phyloP scores from a whole-genome alignment of 345 rosid species.

The Geranium brycei region DNA sequence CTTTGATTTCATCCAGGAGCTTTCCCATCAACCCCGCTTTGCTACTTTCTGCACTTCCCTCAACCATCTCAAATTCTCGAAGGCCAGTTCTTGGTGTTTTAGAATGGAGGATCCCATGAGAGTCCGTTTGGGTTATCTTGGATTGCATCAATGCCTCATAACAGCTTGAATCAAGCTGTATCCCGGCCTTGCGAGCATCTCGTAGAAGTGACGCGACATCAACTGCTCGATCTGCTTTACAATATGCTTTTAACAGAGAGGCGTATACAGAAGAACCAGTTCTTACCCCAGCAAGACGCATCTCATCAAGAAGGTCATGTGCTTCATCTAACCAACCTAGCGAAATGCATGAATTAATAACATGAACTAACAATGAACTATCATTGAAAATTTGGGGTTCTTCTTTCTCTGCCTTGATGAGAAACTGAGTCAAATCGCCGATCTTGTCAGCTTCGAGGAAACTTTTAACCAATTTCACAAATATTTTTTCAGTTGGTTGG shows the following conservation, averaged over 20 bases:
- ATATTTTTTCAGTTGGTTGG: slow-evolving; percentile 62
- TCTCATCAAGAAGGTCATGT: slow-evolving; percentile 87
- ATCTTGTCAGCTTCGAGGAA: slow-evolving; percentile 62
- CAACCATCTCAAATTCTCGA: slow-evolving; percentile 52
- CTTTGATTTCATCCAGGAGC: slow-evolving; percentile 70
- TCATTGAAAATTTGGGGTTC: slow-evolving; percentile 56
- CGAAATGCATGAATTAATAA: slow-evolving; percentile 67
- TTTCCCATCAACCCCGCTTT: slow-evolving; percentile 76
- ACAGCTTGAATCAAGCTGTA: slow-evolving; percentile 74
- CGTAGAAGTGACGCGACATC: slow-evolving; percentile 55
- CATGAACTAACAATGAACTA: slow-evolving; percentile 49
- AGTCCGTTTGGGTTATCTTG: slow-evolving; percentile 48
- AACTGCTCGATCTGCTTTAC: slow-evolving; percentile 43
- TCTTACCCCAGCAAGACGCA: slow-evolving; percentile 65
- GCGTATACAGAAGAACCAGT: slow-evolving; percentile 54
- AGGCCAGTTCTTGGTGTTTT: slow-evolving; percentile 46
- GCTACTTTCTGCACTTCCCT: slow-evolving; percentile 48
- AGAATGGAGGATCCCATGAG: slow-evolving; percentile 53
- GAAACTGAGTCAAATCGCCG: slow-evolving; percentile 62
- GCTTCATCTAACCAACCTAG: slow-evolving; percentile 85
- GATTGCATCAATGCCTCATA: slow-evolving; percentile 59
- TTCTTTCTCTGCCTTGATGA: slow-evolving; percentile 61
- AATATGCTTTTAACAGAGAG: slow-evolving; percentile 66
- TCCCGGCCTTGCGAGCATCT: slow-evolving; percentile 81
- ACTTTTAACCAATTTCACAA: slow-evolving; percentile 65